Evolutionary conservation across 2,329 filamentous ascomycete species (phyloP).

Genomic region (Ophiostoma sp.): DNA sequence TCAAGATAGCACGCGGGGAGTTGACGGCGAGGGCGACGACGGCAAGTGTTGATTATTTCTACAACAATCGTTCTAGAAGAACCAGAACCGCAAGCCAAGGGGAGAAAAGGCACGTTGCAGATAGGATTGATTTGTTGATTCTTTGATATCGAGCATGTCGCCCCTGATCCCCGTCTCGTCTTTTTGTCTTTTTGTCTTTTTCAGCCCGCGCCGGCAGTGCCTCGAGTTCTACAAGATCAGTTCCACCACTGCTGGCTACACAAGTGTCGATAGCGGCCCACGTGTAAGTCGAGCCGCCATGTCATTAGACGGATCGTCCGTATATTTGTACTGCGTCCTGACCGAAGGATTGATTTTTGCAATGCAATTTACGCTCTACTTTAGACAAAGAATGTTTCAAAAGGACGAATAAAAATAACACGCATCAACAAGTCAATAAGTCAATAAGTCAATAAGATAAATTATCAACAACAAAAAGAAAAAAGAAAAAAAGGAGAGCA

Average conservation of each 20-base stretch:
- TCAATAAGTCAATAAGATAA: too few species aligned
- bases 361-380: neutral
- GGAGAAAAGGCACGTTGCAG: neutral
- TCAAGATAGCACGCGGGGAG: neutral
- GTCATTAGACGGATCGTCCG: neutral
- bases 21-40: neutral
- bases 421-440: neutral
- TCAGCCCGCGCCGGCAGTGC: neutral
- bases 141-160: neutral
- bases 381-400: neutral
- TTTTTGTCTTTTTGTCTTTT: neutral
- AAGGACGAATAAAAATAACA: neutral
- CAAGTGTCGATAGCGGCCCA: neutral
- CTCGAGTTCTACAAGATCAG: too few species aligned
- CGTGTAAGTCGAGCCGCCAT: neutral
- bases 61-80: constrained; percentile 1
- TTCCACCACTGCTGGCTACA: neutral
- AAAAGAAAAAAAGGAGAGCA: neutral
- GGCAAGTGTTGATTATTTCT: neutral
- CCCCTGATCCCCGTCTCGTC: neutral
- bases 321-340: neutral
- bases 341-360: neutral
- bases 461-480: too few species aligned
- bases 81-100: neutral
- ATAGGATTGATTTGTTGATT: neutral